phyloP scores from a whole-genome alignment of 2,329 filamentous ascomycete genomes.

The Diaporthe destruens region DNA sequence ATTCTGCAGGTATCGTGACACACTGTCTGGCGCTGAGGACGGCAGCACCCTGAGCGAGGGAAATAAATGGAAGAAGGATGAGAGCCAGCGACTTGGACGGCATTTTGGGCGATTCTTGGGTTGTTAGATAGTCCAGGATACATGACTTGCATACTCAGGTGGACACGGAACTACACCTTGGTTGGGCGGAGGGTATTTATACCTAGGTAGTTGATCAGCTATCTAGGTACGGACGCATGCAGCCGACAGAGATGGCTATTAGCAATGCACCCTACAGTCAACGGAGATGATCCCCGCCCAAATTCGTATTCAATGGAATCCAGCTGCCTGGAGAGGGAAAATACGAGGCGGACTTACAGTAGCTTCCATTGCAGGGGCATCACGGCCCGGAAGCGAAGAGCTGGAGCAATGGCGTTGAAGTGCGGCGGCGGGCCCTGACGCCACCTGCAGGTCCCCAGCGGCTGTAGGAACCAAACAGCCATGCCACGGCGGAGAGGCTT shows the following conservation, averaged over 20 bases:
- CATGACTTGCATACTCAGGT: too few species aligned
- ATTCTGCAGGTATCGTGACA: slow-evolving; percentile 32
- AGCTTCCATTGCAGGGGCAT: background rate
- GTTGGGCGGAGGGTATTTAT: too few species aligned
- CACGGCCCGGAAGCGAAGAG: background rate
- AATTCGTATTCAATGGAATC: slow-evolving; percentile 1
- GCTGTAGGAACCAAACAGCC: background rate
- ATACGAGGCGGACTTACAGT: slow-evolving; percentile 8
- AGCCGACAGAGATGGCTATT: background rate
- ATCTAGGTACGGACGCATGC: too few species aligned
- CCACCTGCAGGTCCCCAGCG: background rate
- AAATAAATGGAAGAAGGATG: background rate
- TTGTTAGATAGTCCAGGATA: too few species aligned
- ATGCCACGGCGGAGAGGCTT: background rate
- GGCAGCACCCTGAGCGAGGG: background rate
- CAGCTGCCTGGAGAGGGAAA: slow-evolving; percentile 23
- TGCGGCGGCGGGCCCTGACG: background rate
- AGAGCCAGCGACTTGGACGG: background rate
- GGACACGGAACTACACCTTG: too few species aligned
- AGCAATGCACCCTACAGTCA: background rate
- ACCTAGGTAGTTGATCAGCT: too few species aligned
- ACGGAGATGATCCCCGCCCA: background rate
- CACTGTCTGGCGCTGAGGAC: slow-evolving; percentile 3
- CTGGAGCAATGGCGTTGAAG: slow-evolving; percentile 3
- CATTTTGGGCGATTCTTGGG: background rate